phyloP scores from a whole-genome alignment of 805 yeast species.

The Teunomyces gatunensis region DNA sequence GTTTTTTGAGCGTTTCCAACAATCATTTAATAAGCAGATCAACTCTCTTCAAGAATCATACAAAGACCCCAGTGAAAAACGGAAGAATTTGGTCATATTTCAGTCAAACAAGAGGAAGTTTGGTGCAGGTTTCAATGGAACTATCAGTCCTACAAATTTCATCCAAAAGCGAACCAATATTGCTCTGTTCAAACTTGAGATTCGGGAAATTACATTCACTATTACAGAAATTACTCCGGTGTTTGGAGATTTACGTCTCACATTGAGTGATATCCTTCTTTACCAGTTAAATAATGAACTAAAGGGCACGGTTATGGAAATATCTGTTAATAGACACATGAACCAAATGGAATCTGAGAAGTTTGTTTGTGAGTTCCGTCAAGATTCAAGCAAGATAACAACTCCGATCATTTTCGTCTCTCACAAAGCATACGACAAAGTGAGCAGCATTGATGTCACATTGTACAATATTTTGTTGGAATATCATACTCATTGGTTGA shows the following conservation, averaged over 20 bases:
- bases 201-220: conserved; percentile 18
- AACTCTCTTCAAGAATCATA: conserved; percentile 15
- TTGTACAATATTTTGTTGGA: conserved; percentile 50
- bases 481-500: conserved; percentile 61
- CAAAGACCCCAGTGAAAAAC: background rate
- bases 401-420: conserved; percentile 25
- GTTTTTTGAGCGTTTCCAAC: background rate
- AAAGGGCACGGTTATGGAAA: conserved; percentile 20
- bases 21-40: conserved; percentile 1
- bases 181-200: conserved; percentile 31
- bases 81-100: background rate
- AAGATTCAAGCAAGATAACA: conserved; percentile 7
- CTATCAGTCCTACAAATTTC: conserved; percentile 7
- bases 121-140: conserved; percentile 9
- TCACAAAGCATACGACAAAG: conserved; percentile 21
- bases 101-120: conserved; percentile 11
- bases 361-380: conserved; percentile 20
- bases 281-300: conserved; percentile 18
- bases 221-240: conserved; percentile 16
- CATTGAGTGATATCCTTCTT: conserved; percentile 14
- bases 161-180: conserved; percentile 37
- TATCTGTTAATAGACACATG: conserved; percentile 16
- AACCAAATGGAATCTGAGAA: conserved; percentile 2
- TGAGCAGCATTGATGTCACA: conserved; percentile 38
- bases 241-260: conserved; percentile 26